These are phyloP conservation scores for Pseudogymnoascus sp. DNA, from an alignment of 2,329 filamentous ascomycete genomes.

Conservation along the genomic window DNA sequence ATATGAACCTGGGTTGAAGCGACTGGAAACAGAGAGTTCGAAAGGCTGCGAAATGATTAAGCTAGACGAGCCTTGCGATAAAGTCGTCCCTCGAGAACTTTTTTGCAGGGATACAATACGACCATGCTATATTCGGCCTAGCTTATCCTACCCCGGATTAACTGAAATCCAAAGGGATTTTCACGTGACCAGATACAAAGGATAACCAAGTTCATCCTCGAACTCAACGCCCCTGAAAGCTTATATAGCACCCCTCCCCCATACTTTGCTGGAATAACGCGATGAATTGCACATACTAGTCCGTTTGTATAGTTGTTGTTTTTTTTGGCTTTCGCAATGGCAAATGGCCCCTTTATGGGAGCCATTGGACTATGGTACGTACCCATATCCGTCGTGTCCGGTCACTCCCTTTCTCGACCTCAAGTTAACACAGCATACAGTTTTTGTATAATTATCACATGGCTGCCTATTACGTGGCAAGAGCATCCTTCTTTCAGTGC, in stretches of 20 bases:
- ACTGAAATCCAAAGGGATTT: neutral
- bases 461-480: slow-evolving; percentile 5
- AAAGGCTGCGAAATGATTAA: slow-evolving; percentile 10
- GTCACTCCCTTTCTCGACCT: neutral
- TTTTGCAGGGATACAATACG: neutral
- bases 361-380: slow-evolving; percentile 6
- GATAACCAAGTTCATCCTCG: neutral
- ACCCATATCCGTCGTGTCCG: neutral
- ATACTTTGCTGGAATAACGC: neutral
- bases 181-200: neutral
- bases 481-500: slow-evolving; percentile 8
- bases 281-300: neutral
- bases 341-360: slow-evolving; percentile 3
- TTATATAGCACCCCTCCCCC: neutral
- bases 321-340: slow-evolving; percentile 5
- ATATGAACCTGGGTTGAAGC: slow-evolving; percentile 12
- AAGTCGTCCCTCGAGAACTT: slow-evolving; percentile 1
- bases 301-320: neutral
- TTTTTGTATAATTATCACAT: slow-evolving; percentile 8
- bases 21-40: neutral
- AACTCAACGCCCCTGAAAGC: neutral
- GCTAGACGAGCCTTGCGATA: slow-evolving; percentile 10
- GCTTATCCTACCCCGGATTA: neutral
- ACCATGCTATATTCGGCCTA: neutral
- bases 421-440: neutral